Evolutionary conservation across 306 rosid species (phyloP), one percentile per base, ranked within the genome.

Genomic region (Fragaria iinumae): DNA sequence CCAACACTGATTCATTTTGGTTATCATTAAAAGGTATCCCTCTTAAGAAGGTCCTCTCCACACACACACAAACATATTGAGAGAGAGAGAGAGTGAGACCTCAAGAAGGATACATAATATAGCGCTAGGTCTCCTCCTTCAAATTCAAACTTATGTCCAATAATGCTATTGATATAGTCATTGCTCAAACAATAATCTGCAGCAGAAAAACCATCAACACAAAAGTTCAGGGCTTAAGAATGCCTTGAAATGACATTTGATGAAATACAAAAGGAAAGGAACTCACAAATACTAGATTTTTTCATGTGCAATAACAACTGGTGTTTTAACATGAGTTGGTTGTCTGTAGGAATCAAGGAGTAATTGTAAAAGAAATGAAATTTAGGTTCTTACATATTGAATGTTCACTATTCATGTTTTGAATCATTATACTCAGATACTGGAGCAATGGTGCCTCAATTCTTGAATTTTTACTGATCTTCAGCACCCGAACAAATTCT

Each of bases 141-240:
- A 79, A 89, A 91, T 41, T 91, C 84, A 41, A 79, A 91, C 29
- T 80, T 81, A 76, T 93, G 88, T 25, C 66, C 85, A 73, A 91
- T 91, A 75, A 93, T 88, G 84, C 34, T 85, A 87, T 93, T 93
- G 39, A 91, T 85, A 79, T 91, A 87, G 71, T 82, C 95, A 77
- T 91, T 91, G 88, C 98, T 91, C 81, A 93, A 89, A 85, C 94
- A 90, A 82, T 91, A 91, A 76, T 84, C 98, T 93, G 96, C 84
- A 84, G 67, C 73, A 83, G 17, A 76, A 72, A 86, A 85, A 83
- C 74, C 79, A 56, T 50, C 64, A 73, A 76, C 50, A 32, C 48
- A 80, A n/a, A 75, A 45, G 68, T 38, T 32, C 68, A n/a, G 75
- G 64, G 76, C 74, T 32, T 67, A 18, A 67, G 47, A 43, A 62